Evolutionary conservation across 2,329 filamentous ascomycete genomes (phyloP), one percentile per base, ranked within the genome.

Genomic region (Boeremia exigua): DNA sequence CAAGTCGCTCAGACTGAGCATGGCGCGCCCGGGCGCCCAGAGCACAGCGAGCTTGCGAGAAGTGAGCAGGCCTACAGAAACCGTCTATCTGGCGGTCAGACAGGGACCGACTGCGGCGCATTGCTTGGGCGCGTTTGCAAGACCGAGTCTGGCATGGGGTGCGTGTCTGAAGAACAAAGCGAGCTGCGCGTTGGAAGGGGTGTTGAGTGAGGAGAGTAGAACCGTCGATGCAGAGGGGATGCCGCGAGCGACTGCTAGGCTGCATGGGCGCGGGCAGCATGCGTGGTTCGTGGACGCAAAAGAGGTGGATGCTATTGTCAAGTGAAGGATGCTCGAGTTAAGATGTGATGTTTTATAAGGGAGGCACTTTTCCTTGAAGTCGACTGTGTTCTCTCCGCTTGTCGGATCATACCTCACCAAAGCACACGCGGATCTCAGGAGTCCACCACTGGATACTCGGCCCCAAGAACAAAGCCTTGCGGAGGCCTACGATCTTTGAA

Each of bases 131-230:
- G 17, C 65, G 1, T 68, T 54, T 19, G 47, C 60, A 3, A 60
- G 54, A 15, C 62, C 61, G 36, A 58, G 40, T 32, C 28, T 66
- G 25, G 65, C 65, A 2, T 69, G 65, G 67, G 67, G 62, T 3
- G 64, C 65, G 4, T 69, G 64, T 36, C 37, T 69, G 15, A 67
- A 69, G 19, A 57, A 66, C 15, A 66, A 66, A 30, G 60, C 63
- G 12, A 60, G 52, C 55, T 63, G 60, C 17, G 60, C 55, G 7
- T 29, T 54, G 17, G 46, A 51, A 0, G 44, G 58, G 19, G 50
- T 49, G 4, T 37, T 69, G 32, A 37, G 45, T 6, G 63, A 67
- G 30, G 63, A 68, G 37, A 37, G 37, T 17, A 56, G 59, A 29
- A 48, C 28, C 4, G 34, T 63, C 6, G 54, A 58, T 1, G 36